phyloP scores from a whole-genome alignment of 345 rosid genomes.

The Salix exigua region DNA sequence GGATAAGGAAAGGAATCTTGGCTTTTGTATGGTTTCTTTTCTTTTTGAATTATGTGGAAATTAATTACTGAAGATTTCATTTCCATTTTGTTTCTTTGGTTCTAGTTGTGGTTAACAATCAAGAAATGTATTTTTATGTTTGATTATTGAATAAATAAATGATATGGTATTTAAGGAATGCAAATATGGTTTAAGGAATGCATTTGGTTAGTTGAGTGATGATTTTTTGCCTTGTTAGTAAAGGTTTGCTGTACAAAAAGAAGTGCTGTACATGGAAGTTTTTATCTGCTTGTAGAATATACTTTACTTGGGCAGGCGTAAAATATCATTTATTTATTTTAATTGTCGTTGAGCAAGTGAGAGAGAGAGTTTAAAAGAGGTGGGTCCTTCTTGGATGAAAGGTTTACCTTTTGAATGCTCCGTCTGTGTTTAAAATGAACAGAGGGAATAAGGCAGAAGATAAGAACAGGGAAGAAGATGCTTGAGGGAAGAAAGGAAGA shows the following conservation, averaged over 20 bases:
- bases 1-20: conserved; percentile 13
- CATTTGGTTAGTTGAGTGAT: background rate
- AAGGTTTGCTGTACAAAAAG: background rate
- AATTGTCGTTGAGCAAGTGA: background rate
- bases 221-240: conserved; percentile 6
- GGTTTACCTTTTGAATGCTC: background rate
- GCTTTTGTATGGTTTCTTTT: background rate
- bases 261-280: conserved; percentile 16
- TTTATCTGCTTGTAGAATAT: conserved; percentile 7
- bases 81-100: background rate
- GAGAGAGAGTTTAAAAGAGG: background rate
- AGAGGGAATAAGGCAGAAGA: too few relatives aligned
- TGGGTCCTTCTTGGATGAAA: background rate
- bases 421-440: background rate
- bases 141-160: background rate
- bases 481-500: too few relatives aligned
- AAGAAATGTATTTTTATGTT: background rate
- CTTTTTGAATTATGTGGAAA: background rate
- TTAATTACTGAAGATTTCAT: background rate
- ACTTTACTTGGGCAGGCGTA: conserved; percentile 20
- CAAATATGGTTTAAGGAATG: background rate
- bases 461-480: too few relatives aligned
- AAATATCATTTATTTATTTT: background rate
- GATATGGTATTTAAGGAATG: background rate
- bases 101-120: background rate